Evolutionary conservation across 108 stramenopile species (phyloP).

Genomic region (Aurantiochytrium sp.): DNA sequence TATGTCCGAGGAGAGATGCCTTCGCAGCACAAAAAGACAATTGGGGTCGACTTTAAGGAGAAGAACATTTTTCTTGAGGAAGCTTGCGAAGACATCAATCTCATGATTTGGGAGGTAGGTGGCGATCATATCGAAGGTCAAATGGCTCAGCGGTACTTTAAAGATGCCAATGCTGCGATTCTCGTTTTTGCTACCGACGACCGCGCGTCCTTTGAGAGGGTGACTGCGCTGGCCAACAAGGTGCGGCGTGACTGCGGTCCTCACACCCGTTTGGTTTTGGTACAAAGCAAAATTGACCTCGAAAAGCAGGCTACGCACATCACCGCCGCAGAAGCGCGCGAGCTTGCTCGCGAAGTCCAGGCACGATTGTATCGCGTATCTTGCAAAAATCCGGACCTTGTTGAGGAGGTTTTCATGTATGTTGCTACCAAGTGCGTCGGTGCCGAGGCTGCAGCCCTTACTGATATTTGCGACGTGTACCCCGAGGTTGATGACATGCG

Average conservation of each 20-base stretch:
- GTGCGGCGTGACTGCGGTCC: neutral
- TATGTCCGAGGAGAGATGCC: neutral
- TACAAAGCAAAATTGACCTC: neutral
- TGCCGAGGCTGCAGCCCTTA: neutral
- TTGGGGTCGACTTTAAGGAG: neutral
- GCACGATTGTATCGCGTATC: neutral
- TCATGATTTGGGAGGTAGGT: conserved; percentile 8
- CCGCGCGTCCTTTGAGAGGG: neutral
- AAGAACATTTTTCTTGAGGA: neutral
- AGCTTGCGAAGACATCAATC: neutral
- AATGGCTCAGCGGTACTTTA: neutral
- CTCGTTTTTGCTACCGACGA: neutral
- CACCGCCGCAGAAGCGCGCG: neutral
- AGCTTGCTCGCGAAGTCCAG: neutral
- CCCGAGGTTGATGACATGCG: neutral
- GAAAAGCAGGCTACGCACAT: neutral
- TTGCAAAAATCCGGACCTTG: neutral
- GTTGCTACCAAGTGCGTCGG: neutral
- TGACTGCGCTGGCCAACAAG: neutral
- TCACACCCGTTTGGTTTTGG: neutral
- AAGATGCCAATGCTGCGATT: neutral
- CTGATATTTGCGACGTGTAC: neutral
- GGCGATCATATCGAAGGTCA: neutral
- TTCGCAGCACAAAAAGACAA: neutral
- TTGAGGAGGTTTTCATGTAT: neutral